Base-by-base conservation (phyloP, 768 basidiomycete genomes). In the Leccinum subgranulosum region DNA sequence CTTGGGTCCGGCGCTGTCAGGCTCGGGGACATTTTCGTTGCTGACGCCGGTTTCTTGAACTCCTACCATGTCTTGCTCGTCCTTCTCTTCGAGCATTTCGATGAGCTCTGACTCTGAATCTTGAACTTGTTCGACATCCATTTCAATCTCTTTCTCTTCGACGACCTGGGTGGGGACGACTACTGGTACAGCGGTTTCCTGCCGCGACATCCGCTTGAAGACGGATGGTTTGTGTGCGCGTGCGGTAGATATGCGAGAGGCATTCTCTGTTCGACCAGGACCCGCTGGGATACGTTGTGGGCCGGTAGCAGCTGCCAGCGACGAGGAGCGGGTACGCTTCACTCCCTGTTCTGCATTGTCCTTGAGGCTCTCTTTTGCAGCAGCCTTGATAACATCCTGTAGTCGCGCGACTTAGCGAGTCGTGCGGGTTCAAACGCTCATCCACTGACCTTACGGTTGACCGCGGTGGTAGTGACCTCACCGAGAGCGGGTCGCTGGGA, bases 391-490 rank as follows among this genome's bases (percentile, higher is more conserved):
- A 59, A 69, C 74, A 41, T 78, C 72, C 65, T 68, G 53, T 43
- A 34, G 29, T 21, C 39, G 12, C 15, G 46, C 49, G 43, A 19
- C 36, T 55, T 27, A 60, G 58, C n/a, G n/a, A 60, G 4, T 27
- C 45, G 25, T 15, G 39, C 27, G 28, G n/a, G 51, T 25, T 52
- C 31, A n/a, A 34, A 52, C 12, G 3, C 36, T 17, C 33, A 50
- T 49, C 55, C 17, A 69, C 82, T 62, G 67, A 88, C 89, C 77
- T 88, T 91, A 70, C 85, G 83, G 72, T 90, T 91, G 52, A 90
- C 83, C 55, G 87, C 85, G 59, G 83, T 82, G 51, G 82, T 86
- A 47, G 88, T 88, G 36, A 94, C 92, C 74, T 94, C 92, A 57
- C 85, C 84, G 51, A 95, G 80, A 41, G 86, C 91, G 31, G 87